These are phyloP conservation scores for Beauveria caledonica DNA, from an alignment of 2,329 filamentous ascomycete genomes.

Conservation along the genomic window DNA sequence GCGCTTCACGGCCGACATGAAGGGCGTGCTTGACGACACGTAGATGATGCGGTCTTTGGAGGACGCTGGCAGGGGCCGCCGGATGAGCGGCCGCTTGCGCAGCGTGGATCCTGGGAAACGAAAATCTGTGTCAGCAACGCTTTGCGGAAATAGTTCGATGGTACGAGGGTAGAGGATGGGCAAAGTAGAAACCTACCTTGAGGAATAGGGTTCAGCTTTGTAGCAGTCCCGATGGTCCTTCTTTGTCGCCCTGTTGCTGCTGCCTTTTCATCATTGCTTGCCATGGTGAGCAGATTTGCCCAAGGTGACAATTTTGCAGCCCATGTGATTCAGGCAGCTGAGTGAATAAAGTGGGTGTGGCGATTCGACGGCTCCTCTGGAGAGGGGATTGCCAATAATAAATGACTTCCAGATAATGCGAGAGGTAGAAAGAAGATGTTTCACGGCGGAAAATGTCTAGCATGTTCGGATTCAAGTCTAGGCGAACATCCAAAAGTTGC, in stretches of 20 bases:
- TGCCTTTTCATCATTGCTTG: not conserved
- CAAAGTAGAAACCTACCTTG: constrained; percentile 19
- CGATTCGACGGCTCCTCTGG: not conserved
- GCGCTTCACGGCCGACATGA: constrained; percentile 59
- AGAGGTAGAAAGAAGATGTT: not conserved
- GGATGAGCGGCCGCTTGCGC: constrained; percentile 39
- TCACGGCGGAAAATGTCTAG: not conserved
- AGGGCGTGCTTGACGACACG: constrained; percentile 55
- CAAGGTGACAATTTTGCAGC: not conserved
- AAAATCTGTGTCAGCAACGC: constrained; percentile 1
- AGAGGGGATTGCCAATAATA: not conserved
- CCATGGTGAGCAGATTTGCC: not conserved
- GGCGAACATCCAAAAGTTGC: too few species aligned
- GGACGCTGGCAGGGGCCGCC: constrained; percentile 33
- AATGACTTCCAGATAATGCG: not conserved
- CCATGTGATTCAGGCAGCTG: not conserved
- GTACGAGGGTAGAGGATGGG: not conserved
- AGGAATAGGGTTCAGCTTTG: constrained; percentile 29
- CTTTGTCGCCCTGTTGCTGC: not conserved
- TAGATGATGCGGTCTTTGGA: constrained; percentile 48
- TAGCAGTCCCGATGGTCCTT: not conserved
- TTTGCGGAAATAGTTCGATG: not conserved
- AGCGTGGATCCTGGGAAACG: constrained; percentile 35
- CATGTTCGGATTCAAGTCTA: not conserved
- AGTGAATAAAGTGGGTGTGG: not conserved